Percentiles rank a stretch among this genome's conserved stretches.
phyloP scores from a whole-genome alignment of 140 eudicot genomes.

The Cichorium intybus region DNA sequence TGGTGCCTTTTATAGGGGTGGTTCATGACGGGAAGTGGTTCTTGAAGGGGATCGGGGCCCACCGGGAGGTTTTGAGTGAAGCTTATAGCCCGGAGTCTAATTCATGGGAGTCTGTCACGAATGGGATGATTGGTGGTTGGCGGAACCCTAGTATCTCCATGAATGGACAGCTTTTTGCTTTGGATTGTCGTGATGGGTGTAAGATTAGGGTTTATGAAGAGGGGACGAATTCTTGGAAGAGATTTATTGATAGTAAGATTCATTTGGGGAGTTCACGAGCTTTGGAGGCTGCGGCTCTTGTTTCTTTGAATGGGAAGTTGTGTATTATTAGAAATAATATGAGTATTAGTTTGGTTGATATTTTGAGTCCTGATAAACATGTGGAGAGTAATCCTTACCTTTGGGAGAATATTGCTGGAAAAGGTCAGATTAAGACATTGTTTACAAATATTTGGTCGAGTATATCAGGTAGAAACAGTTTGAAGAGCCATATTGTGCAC shows the following conservation, averaged over 20 bases:
- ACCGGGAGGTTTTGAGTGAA: constrained; percentile 92
- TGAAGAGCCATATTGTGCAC: constrained; percentile 91
- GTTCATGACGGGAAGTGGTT: constrained; percentile 90
- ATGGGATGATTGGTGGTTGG: constrained; percentile 96
- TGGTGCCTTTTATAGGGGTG: constrained; percentile 97
- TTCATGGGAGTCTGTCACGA: constrained; percentile 65
- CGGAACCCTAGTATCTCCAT: constrained; percentile 92
- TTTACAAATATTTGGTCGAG: constrained; percentile 92
- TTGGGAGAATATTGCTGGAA: constrained; percentile 92
- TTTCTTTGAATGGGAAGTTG: constrained; percentile 86
- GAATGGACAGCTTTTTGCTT: constrained; percentile 84
- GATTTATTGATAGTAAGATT: constrained; percentile 82
- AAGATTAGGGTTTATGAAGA: constrained; percentile 87
- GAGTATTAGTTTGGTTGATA: constrained; percentile 94
- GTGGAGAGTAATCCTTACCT: constrained; percentile 83
- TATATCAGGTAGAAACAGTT: constrained; percentile 79
- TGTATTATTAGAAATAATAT: constrained; percentile 92
- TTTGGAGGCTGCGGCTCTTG: constrained; percentile 97
- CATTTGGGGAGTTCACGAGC: constrained; percentile 91
- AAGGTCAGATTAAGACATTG: constrained; percentile 69
- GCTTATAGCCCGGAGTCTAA: constrained; percentile 72
- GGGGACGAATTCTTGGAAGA: constrained; percentile 61
- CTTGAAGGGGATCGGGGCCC: constrained; percentile 88
- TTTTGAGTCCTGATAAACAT: constrained; percentile 63
- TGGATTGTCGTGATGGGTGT: constrained; percentile 97